Evolutionary conservation across 106 monocot species (phyloP).

Genomic region (Allium fistulosum): DNA sequence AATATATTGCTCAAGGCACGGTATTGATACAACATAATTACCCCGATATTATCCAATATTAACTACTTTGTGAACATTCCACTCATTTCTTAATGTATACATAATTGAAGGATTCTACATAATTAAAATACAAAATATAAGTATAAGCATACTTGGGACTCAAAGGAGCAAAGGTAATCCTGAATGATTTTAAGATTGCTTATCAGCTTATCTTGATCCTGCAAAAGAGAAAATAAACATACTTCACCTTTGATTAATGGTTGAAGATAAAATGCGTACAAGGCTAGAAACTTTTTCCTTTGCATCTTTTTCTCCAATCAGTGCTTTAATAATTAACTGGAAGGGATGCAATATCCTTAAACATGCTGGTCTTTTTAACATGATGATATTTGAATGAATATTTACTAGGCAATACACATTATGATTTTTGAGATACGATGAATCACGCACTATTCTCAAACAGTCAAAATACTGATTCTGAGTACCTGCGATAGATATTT

Average conservation of each 20-base stretch:
- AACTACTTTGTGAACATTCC: no score
- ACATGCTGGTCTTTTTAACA: no score
- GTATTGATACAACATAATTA: background rate
- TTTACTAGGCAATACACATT: background rate
- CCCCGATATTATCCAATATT: no score
- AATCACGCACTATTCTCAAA: background rate
- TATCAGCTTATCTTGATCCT: conserved; percentile 89
- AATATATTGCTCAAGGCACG: background rate
- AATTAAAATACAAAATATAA: background rate
- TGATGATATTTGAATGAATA: no score
- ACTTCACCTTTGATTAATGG: no score
- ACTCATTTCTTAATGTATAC: no score
- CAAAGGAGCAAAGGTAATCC: conserved; percentile 97
- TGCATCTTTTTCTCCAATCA: background rate
- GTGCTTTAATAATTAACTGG: no score
- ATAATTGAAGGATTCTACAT: no score
- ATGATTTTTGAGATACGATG: background rate
- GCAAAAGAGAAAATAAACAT: background rate
- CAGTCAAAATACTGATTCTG: background rate
- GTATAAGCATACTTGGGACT: conserved; percentile 53
- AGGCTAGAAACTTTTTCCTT: background rate
- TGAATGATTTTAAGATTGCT: conserved; percentile 90
- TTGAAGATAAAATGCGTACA: background rate
- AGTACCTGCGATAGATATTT: conserved; percentile 68
- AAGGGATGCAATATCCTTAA: no score